Evolutionary conservation across 2,329 filamentous ascomycete species (phyloP), one percentile per base, ranked within the genome.

Genomic region (Elsinoe necatrix): DNA sequence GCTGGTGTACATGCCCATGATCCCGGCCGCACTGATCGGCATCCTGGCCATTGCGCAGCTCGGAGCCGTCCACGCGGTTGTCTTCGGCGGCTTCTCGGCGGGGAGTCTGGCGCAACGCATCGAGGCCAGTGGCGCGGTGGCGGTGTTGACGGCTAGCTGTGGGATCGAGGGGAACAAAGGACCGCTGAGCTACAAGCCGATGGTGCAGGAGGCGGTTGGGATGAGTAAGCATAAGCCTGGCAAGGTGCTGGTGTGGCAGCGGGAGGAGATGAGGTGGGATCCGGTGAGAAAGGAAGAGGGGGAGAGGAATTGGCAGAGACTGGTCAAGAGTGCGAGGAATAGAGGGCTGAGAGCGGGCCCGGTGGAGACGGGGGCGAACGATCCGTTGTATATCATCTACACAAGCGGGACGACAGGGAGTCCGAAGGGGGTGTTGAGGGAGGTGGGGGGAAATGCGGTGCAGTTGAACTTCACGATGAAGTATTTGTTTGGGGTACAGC

Each of bases 1-100:
- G 4, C 78, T 96, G 61, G 81, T 96, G 25, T 97, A 96, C 71
- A 95, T 96, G 91, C 91, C 91, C 56, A 96, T 96, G 91, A 89
- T 96, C 42, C 91, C 92, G 0, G 85, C 89, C 0, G 87, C 90
- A 1, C 69, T 95, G n/a, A 83, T 95, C 60, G 91, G 87, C 8
- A 89, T 93, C 61, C 81, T 96, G 3, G 90, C 92, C 21, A 81
- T 87, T 58, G 83, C 83, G 59, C 82, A 90, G 8, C 77, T 96
- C 0, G 92, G 91, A 9, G 92, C 90, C 14, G 83, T 96, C 54
- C 92, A 97, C 68, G 84, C 88, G 2, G 89, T 95, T 3, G 92
- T 97, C 2, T 96, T 96, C 70, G 92, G 92, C 41, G 91, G 92
- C 0, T 97, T 97, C 68, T 89, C 89, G 0, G 78, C 90, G 0